phyloP scores from a whole-genome alignment of 2,329 filamentous ascomycete species.

The Lanzia echinophila region DNA sequence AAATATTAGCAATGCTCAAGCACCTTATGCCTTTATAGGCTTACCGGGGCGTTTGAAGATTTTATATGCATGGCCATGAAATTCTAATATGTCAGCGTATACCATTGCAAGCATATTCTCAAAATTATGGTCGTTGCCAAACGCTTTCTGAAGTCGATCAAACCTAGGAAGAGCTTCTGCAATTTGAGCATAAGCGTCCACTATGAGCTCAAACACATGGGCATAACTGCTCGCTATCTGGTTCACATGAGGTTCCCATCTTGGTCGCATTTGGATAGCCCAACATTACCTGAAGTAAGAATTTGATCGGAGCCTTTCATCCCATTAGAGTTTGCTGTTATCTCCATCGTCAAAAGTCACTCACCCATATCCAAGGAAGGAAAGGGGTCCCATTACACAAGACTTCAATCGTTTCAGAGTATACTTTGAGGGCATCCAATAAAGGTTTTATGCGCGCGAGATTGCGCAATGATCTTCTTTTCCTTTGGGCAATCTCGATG shows the following conservation, averaged over 20 bases:
- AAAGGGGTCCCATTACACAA: background rate
- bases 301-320: background rate
- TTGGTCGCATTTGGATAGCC: too few relatives aligned
- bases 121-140: conserved; percentile 29
- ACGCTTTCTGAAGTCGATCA: conserved; percentile 28
- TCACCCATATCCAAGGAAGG: background rate
- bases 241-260: too few relatives aligned
- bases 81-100: conserved; percentile 35
- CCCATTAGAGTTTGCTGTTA: background rate
- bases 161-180: conserved; percentile 35
- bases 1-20: background rate
- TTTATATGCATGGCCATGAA: conserved; percentile 31
- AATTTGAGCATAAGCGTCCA: conserved; percentile 35
- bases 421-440: conserved; percentile 27
- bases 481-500: conserved; percentile 36
- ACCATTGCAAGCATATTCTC: conserved; percentile 29
- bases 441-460: conserved; percentile 39
- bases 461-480: conserved; percentile 35
- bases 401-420: background rate
- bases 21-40: background rate
- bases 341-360: background rate
- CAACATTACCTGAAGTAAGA: background rate
- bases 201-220: conserved; percentile 32
- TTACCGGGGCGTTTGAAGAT: conserved; percentile 25
- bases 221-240: conserved; percentile 28